Conservation (phyloP, 176 grass and related monocot species). For the Rhynchospora breviuscula region DNA sequence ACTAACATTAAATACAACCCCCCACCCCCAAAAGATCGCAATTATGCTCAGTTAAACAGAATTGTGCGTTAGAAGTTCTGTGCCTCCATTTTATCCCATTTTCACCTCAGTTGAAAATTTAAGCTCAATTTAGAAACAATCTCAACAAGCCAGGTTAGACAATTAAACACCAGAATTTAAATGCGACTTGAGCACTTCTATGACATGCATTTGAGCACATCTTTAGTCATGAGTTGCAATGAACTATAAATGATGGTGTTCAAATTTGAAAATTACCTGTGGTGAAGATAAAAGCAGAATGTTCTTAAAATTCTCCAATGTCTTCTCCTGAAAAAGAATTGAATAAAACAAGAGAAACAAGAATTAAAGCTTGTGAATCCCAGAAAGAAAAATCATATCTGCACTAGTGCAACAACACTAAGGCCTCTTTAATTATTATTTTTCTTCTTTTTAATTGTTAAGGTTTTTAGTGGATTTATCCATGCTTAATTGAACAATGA, state of each 20-base stretch:
- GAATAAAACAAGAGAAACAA: neutral
- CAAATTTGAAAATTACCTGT: constrained; percentile 45
- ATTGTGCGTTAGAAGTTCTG: neutral
- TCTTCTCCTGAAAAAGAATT: constrained; percentile 64
- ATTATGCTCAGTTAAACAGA: neutral
- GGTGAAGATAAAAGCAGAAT: constrained; percentile 84
- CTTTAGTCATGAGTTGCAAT: neutral
- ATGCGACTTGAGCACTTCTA: neutral
- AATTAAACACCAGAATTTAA: neutral
- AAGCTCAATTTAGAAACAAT: neutral
- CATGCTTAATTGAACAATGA: neutral
- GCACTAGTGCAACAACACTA: neutral
- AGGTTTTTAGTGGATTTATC: neutral
- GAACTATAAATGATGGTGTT: neutral
- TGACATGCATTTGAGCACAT: neutral
- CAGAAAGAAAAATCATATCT: neutral
- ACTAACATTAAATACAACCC: neutral
- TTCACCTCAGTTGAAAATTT: neutral
- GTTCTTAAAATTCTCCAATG: constrained; percentile 83
- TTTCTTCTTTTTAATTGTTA: neutral
- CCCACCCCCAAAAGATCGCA: neutral
- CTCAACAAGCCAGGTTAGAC: neutral
- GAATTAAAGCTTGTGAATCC: neutral
- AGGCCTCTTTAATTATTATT: neutral
- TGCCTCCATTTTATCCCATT: neutral